These are phyloP conservation scores for Hypoxylon sp. DNA, from an alignment of 2,329 filamentous ascomycete genomes.

Conservation along the genomic window DNA sequence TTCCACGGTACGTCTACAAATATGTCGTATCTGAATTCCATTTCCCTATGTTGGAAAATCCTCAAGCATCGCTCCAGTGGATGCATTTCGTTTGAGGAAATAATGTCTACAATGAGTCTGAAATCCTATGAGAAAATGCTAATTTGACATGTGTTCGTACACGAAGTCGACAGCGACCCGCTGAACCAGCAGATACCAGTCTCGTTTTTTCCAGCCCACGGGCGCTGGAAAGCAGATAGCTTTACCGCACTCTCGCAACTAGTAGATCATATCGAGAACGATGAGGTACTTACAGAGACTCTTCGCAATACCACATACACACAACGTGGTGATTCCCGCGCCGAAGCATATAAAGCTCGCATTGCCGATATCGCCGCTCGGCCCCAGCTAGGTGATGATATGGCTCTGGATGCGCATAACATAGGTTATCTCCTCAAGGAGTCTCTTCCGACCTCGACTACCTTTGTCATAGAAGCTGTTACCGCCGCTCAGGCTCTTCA, in stretches of 20 bases:
- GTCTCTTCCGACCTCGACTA: slow-evolving; percentile 59
- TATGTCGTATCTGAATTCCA: too few species aligned
- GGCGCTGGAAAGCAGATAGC: slow-evolving; percentile 63
- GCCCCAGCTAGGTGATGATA: slow-evolving; percentile 37
- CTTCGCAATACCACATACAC: slow-evolving; percentile 50
- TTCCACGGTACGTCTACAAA: too few species aligned
- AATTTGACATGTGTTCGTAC: too few species aligned
- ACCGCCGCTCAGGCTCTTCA: slow-evolving; percentile 75
- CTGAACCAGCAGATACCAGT: slow-evolving; percentile 72
- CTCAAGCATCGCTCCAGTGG: too few species aligned
- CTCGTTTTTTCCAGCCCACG: slow-evolving; percentile 66
- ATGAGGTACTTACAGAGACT: slow-evolving; percentile 10
- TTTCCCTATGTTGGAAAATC: too few species aligned
- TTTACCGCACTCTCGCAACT: slow-evolving; percentile 57
- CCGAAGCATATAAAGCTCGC: slow-evolving; percentile 39
- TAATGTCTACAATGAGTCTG: too few species aligned
- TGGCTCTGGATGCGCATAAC: slow-evolving; percentile 43
- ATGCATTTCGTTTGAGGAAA: too few species aligned
- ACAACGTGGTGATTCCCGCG: slow-evolving; percentile 28
- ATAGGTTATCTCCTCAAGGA: slow-evolving; percentile 43
- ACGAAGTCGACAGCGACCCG: slow-evolving; percentile 75
- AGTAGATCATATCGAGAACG: slow-evolving; percentile 39
- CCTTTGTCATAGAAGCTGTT: slow-evolving; percentile 83
- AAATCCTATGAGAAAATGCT: too few species aligned
- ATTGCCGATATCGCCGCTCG: slow-evolving; percentile 43